These are phyloP conservation scores for Aspergillus sp. DNA, from an alignment of 2,329 filamentous ascomycete species.

Conservation along the genomic window DNA sequence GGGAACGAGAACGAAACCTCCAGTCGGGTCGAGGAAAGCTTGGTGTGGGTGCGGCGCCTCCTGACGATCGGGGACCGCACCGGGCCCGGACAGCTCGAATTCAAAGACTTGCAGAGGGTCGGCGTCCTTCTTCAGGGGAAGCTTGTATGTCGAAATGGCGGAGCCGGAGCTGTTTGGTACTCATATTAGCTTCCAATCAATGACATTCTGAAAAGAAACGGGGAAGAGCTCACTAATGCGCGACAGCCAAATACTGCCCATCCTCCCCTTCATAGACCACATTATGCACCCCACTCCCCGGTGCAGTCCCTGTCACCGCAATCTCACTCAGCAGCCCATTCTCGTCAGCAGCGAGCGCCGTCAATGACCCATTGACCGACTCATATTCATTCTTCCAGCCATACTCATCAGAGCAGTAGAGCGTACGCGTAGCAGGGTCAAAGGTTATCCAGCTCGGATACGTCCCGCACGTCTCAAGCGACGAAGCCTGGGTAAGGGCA, in stretches of 20 bases:
- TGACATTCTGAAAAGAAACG: background rate
- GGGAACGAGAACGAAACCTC: constrained; percentile 65
- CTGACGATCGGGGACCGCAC: constrained; percentile 52
- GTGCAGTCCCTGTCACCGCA: constrained; percentile 26
- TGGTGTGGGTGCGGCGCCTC: constrained; percentile 66
- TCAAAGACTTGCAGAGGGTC: constrained; percentile 45
- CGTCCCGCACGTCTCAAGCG: constrained; percentile 36
- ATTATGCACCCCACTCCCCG: constrained; percentile 40
- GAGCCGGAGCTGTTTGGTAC: constrained; percentile 31
- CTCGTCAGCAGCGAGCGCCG: constrained; percentile 25
- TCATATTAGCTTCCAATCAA: background rate
- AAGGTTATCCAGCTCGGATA: constrained; percentile 45
- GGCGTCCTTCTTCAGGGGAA: constrained; percentile 29
- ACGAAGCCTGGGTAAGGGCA: constrained; percentile 28
- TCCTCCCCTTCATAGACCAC: constrained; percentile 34
- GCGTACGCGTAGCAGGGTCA: constrained; percentile 28
- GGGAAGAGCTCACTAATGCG: constrained; percentile 40
- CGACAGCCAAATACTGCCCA: constrained; percentile 39
- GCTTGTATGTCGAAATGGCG: constrained; percentile 38
- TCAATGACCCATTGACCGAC: constrained; percentile 35
- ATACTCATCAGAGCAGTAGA: constrained; percentile 44
- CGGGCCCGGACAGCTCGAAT: constrained; percentile 44
- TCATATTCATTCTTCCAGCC: constrained; percentile 33
- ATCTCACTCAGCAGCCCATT: constrained; percentile 29
- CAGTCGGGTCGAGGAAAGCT: constrained; percentile 68